Evolutionary conservation across 129 eudicot species (phyloP), one percentile per base, ranked within the genome.

Genomic region (Apium graveolens): DNA sequence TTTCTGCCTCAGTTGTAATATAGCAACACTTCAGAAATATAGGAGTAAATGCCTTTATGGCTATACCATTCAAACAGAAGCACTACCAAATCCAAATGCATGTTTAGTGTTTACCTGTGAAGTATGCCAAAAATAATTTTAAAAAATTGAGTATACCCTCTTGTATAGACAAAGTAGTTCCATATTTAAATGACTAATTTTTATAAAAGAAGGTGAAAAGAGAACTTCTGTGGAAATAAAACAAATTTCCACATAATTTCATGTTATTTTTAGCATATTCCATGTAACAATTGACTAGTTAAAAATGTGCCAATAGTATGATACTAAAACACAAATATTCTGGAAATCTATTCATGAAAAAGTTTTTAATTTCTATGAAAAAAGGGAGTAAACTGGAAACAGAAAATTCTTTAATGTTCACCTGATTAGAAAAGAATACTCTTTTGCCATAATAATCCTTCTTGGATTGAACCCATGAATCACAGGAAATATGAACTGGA

Each of bases 381-480:
- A n/a, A n/a, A 27, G 0, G 4, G 26, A 29, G 53, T 39, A 72
- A 13, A 41, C 3, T 37, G 10, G 21, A n/a, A 44, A 27, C 27
- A 71, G 24, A 24, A 3, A 17, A 34, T 31, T 29, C 5, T 34
- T 16, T 78, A 18, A 13, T 26, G 1, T 11, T 74, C 80, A 87
- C 92, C 98, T 91, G 85, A 80, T 91, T 93, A 74, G 93, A 82
- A 83, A 89, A 93, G 77, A 91, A 89, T 70, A 93, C 85, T 78
- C 97, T 86, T 78, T 86, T 82, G 26, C 76, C 85, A 53, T 87
- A 91, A 78, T 87, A 86, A 77, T 83, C 89, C 42, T 86, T 83
- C 80, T 63, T 77, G 32, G 97, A 84, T 80, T 93, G 98, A 74
- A 93, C 91, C 97, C 98, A 91, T 3, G 98, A 93, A 74, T 91